phyloP scores from a whole-genome alignment of 2,329 filamentous ascomycete genomes.

The Aphanocladium album region DNA sequence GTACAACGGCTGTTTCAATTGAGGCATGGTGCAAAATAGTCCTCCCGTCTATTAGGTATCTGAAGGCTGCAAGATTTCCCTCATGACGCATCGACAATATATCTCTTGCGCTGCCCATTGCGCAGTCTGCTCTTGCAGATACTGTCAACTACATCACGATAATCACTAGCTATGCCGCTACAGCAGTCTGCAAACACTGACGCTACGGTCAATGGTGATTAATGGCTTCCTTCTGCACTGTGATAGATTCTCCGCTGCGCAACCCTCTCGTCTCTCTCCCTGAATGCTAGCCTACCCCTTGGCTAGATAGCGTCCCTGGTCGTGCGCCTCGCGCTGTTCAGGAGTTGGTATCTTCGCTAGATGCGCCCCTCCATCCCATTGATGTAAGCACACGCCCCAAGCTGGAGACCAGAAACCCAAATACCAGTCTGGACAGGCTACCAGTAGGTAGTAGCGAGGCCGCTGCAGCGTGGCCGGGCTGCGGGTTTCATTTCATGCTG shows the following conservation, averaged over 20 bases:
- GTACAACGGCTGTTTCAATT: background rate
- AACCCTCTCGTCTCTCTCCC: background rate
- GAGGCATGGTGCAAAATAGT: background rate
- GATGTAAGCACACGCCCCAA: background rate
- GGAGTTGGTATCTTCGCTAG: background rate
- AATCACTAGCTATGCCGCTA: no score
- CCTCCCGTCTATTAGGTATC: background rate
- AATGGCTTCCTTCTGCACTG: no score
- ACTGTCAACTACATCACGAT: no score
- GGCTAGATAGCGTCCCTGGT: background rate
- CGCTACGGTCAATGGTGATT: background rate
- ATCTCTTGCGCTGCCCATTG: background rate
- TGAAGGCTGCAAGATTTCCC: background rate
- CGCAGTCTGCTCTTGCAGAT: no score
- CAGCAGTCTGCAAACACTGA: no score
- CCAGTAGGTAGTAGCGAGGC: no score
- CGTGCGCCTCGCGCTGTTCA: background rate
- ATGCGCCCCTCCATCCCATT: background rate
- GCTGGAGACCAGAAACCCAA: background rate
- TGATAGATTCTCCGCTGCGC: no score
- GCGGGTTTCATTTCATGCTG: no score
- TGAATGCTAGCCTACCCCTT: no score
- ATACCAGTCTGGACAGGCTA: no score
- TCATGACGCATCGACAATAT: background rate
- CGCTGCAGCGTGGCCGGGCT: no score